Percentiles rank a stretch among this genome's conserved stretches.
Conservation (phyloP, 2,329 filamentous ascomycete species). For the Ophiosphaerella korrae region DNA sequence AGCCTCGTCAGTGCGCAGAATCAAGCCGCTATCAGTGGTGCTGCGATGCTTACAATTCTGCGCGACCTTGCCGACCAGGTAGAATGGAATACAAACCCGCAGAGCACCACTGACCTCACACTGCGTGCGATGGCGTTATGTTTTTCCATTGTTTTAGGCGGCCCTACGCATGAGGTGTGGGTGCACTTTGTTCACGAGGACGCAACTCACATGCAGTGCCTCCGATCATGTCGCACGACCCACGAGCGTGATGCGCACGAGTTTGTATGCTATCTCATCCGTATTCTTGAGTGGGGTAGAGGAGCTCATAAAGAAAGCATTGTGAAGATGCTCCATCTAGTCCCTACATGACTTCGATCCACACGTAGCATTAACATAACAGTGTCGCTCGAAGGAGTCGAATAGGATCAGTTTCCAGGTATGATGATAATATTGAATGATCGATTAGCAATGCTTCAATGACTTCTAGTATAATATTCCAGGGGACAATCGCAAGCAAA, state of each 20-base stretch:
- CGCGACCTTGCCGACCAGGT: conserved; percentile 16
- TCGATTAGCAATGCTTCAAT: too few species aligned
- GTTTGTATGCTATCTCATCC: background rate
- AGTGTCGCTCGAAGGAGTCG: too few species aligned
- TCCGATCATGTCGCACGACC: background rate
- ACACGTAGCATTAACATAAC: too few species aligned
- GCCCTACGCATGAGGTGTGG: conserved; percentile 13
- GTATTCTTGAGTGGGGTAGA: background rate
- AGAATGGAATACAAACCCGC: background rate
- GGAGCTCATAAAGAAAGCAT: background rate
- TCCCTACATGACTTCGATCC: too few species aligned
- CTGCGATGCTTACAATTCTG: conserved; percentile 19
- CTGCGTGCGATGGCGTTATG: too few species aligned
- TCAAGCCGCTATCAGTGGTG: conserved; percentile 21
- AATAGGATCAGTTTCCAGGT: too few species aligned
- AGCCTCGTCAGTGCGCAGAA: conserved; percentile 22
- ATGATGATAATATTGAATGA: too few species aligned
- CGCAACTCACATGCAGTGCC: background rate
- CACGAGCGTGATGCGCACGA: background rate
- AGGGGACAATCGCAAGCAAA: too few species aligned
- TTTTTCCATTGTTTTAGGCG: conserved; percentile 3
- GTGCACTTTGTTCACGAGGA: conserved; percentile 6
- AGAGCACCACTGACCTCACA: too few species aligned
- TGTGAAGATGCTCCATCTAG: too few species aligned
- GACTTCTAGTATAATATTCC: too few species aligned